Conservation (phyloP, 1,284 basidiomycete species). For the Pseudozyma tsukubaensis region DNA sequence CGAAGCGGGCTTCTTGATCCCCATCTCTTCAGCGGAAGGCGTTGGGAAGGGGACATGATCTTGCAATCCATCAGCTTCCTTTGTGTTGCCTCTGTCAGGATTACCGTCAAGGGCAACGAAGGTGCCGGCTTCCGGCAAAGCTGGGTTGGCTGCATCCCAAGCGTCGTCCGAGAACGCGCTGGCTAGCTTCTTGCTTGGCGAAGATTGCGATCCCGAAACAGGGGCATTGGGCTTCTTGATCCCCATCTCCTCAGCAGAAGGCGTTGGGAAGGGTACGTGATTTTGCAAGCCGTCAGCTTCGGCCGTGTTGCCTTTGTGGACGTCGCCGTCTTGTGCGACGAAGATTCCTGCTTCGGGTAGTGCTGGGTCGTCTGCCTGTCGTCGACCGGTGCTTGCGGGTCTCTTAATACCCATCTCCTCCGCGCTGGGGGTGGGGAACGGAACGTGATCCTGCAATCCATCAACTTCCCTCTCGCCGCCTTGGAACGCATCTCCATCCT, state of each 20-base stretch:
- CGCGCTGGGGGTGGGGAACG: slow-evolving; percentile 17
- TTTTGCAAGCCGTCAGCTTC: not conserved
- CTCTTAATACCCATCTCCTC: slow-evolving; percentile 20
- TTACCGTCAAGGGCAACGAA: not conserved
- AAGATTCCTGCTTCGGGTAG: slow-evolving; percentile 6
- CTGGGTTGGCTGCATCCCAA: not conserved
- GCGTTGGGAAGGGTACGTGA: slow-evolving; percentile 3
- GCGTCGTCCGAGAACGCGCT: too few species aligned
- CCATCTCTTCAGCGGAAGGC: not conserved
- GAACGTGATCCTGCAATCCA: slow-evolving; percentile 11
- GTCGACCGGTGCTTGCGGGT: slow-evolving; percentile 1
- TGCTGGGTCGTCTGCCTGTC: not conserved
- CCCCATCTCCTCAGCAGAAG: slow-evolving; percentile 1
- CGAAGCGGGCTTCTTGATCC: not conserved
- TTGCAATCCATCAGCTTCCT: not conserved
- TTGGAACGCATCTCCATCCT: slow-evolving; percentile 11
- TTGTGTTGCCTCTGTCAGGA: not conserved
- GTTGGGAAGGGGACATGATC: slow-evolving; percentile 7
- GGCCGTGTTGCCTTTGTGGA: not conserved
- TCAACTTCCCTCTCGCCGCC: not conserved
- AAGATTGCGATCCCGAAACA: too few species aligned
- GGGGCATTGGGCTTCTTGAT: not conserved
- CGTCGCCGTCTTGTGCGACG: slow-evolving; percentile 1
- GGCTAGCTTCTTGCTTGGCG: too few species aligned
- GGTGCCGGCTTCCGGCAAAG: not conserved